Conservation (phyloP, 139 green algal genomes). For the Closterium sp. region DNA sequence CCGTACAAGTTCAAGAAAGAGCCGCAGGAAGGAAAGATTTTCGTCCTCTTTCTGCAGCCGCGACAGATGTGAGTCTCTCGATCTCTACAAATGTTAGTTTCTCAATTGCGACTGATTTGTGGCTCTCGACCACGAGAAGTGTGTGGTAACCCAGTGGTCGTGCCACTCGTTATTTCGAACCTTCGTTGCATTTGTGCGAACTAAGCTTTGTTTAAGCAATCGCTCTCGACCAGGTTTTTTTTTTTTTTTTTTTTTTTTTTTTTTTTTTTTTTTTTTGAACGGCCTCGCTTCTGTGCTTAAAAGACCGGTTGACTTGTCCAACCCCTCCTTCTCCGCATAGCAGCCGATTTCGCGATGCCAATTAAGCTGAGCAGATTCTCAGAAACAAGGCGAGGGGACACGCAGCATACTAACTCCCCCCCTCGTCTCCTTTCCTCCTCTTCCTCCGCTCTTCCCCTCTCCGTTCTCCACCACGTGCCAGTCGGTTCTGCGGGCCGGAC, state of each 20-base stretch:
- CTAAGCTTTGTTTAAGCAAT: background rate
- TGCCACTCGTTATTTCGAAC: too few relatives aligned
- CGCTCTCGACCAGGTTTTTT: too few relatives aligned
- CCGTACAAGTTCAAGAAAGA: conserved; percentile 10
- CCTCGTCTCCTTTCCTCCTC: too few relatives aligned
- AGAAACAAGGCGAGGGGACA: background rate
- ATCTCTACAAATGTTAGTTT: background rate
- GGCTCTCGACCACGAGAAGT: too few relatives aligned
- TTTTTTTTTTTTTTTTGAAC: too few relatives aligned
- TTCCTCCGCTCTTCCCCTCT: too few relatives aligned
- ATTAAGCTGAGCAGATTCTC: background rate
- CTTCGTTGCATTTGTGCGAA: background rate
- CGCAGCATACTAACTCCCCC: background rate
- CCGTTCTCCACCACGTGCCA: background rate
- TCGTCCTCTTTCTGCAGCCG: background rate
- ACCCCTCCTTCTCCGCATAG: background rate
- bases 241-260: too few relatives aligned
- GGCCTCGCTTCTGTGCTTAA: background rate
- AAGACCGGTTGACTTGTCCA: background rate
- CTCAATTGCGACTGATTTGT: background rate
- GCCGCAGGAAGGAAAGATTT: background rate
- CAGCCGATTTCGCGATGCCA: background rate
- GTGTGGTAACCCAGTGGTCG: too few relatives aligned
- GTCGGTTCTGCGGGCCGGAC: conserved; percentile 20
- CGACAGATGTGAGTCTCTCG: background rate